Evolutionary conservation across 2,329 filamentous ascomycete genomes (phyloP).

Genomic region (Venturia oleaginea): DNA sequence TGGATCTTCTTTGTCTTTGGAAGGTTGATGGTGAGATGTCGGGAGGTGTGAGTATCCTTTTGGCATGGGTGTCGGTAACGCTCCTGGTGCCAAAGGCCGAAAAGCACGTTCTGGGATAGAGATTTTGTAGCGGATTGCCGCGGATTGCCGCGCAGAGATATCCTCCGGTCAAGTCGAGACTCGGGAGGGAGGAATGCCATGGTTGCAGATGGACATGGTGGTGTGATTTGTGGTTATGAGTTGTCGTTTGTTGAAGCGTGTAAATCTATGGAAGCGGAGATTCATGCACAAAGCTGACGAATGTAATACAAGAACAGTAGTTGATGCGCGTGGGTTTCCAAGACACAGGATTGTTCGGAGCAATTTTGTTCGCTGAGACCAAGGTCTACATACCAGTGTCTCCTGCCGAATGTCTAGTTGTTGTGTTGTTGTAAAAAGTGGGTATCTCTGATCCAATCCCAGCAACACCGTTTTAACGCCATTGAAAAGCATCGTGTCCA

Average conservation of each 20-base stretch:
- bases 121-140: slow-evolving; percentile 6
- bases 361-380: not conserved
- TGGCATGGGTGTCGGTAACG: not conserved
- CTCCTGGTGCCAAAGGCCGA: not conserved
- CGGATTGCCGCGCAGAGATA: slow-evolving; percentile 9
- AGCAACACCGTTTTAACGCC: not conserved
- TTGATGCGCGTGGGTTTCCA: not conserved
- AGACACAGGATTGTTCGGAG: not conserved
- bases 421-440: not conserved
- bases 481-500: not conserved
- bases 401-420: no score
- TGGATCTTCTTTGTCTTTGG: not conserved
- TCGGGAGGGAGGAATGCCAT: slow-evolving; percentile 5
- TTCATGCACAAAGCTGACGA: not conserved
- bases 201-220: not conserved
- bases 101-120: not conserved
- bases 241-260: not conserved
- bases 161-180: not conserved
- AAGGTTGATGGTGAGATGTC: no score
- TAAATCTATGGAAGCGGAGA: not conserved
- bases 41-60: not conserved
- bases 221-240: not conserved
- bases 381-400: no score
- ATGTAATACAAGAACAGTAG: not conserved
- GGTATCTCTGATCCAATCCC: not conserved